Conservation (phyloP, 2,329 filamentous ascomycete genomes). For the Colletotrichum horii region DNA sequence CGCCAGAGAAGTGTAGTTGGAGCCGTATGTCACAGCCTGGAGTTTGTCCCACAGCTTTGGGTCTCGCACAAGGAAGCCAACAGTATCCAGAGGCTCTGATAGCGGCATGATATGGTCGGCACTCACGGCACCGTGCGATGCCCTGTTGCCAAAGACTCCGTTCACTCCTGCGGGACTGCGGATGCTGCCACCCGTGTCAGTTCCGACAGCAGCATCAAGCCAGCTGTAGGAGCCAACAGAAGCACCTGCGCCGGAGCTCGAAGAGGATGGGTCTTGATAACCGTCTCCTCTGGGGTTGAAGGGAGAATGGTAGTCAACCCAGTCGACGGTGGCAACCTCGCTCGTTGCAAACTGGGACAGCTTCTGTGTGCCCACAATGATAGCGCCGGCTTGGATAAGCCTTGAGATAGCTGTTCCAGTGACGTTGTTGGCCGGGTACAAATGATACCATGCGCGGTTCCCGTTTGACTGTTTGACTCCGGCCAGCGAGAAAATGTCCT, state of each 20-base stretch:
- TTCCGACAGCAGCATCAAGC: conserved; percentile 27
- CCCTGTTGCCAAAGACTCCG: conserved; percentile 46
- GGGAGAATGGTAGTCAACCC: conserved; percentile 45
- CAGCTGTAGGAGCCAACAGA: conserved; percentile 24
- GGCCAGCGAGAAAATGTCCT: conserved; percentile 62
- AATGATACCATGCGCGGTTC: conserved; percentile 62
- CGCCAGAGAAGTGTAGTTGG: neutral
- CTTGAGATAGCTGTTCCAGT: conserved; percentile 60
- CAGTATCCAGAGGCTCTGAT: conserved; percentile 24
- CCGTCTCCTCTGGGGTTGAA: conserved; percentile 54
- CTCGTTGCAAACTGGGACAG: conserved; percentile 51
- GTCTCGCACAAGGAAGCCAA: conserved; percentile 34
- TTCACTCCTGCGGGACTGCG: conserved; percentile 45
- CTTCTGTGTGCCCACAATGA: conserved; percentile 53
- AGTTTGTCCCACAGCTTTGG: conserved; percentile 12
- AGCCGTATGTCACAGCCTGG: neutral
- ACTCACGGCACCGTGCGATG: conserved; percentile 34
- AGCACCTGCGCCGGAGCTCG: conserved; percentile 43
- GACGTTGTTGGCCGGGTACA: conserved; percentile 53
- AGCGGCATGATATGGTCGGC: conserved; percentile 47
- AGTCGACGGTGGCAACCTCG: conserved; percentile 53
- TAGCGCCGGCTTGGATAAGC: conserved; percentile 64
- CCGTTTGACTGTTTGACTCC: conserved; percentile 61
- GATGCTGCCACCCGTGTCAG: conserved; percentile 42
- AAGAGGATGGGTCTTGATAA: conserved; percentile 51